Percentiles rank a stretch among this genome's conserved stretches.
These are phyloP conservation scores for Malassezia arunalokei DNA, from an alignment of 1,284 basidiomycete genomes.

Conservation along the genomic window DNA sequence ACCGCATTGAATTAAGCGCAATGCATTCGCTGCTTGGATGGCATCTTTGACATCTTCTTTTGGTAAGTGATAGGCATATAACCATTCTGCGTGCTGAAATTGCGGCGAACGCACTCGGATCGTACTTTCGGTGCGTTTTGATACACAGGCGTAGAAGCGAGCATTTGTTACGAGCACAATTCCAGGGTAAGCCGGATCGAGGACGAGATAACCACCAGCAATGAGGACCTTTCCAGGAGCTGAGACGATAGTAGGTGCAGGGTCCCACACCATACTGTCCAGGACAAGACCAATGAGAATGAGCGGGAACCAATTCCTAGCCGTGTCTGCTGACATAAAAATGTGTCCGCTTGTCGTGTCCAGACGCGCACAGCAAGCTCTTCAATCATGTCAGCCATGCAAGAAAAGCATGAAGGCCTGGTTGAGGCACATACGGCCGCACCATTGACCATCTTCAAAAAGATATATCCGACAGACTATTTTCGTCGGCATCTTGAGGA, in stretches of 20 bases:
- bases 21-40: neutral
- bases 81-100: constrained; percentile 69
- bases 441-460: constrained; percentile 13
- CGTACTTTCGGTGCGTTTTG: neutral
- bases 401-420: neutral
- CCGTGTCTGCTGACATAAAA: too few species aligned
- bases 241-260: constrained; percentile 55
- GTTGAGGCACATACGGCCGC: neutral
- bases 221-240: constrained; percentile 89
- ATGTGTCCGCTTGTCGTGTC: too few species aligned
- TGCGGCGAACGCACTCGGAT: constrained; percentile 78
- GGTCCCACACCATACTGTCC: too few species aligned
- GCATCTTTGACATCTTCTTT: neutral
- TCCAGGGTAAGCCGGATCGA: constrained; percentile 42
- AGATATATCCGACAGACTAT: constrained; percentile 12
- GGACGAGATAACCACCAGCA: constrained; percentile 44
- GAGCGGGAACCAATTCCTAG: too few species aligned
- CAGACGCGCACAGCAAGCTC: neutral
- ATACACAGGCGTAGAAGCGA: constrained; percentile 67
- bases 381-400: neutral
- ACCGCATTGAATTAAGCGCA: neutral
- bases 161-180: constrained; percentile 62
- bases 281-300: too few species aligned
- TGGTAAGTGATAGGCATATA: constrained; percentile 49
- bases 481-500: constrained; percentile 10